Evolutionary conservation across 495 filamentous ascomycete species (phyloP).

Genomic region (Aspergillus incahuasiensis): DNA sequence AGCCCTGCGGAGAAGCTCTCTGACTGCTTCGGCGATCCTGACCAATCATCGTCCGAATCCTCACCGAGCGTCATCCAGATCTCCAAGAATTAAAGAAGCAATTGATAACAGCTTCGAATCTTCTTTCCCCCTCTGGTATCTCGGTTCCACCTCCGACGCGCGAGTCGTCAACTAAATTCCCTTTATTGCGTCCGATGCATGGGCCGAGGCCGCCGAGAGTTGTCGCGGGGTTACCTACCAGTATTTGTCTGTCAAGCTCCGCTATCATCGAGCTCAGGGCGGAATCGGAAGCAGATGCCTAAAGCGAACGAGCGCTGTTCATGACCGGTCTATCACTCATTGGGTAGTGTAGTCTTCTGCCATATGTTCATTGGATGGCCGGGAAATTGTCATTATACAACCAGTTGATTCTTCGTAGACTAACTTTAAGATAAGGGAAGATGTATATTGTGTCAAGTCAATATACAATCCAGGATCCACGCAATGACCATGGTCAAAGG

Average conservation of each 20-base stretch:
- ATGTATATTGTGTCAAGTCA: not conserved
- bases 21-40: slow-evolving; percentile 16
- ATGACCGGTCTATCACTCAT: too few relatives aligned
- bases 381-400: too few relatives aligned
- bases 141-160: slow-evolving; percentile 4
- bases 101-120: slow-evolving; percentile 13
- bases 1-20: not conserved
- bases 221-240: not conserved
- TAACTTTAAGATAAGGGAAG: too few relatives aligned
- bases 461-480: too few relatives aligned
- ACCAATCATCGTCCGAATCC: slow-evolving; percentile 12
- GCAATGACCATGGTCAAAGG: too few relatives aligned
- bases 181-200: not conserved
- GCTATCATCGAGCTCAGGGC: not conserved
- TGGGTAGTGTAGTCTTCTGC: too few relatives aligned
- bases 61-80: slow-evolving; percentile 1
- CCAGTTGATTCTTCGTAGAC: too few relatives aligned
- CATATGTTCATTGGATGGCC: too few relatives aligned
- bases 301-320: not conserved
- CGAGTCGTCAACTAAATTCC: not conserved
- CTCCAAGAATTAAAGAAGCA: not conserved
- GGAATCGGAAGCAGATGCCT: not conserved
- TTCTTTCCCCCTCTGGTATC: slow-evolving; percentile 6
- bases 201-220: not conserved
- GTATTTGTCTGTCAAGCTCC: not conserved